Base-by-base conservation (phyloP, 768 basidiomycete genomes). In the Panus rudis region DNA sequence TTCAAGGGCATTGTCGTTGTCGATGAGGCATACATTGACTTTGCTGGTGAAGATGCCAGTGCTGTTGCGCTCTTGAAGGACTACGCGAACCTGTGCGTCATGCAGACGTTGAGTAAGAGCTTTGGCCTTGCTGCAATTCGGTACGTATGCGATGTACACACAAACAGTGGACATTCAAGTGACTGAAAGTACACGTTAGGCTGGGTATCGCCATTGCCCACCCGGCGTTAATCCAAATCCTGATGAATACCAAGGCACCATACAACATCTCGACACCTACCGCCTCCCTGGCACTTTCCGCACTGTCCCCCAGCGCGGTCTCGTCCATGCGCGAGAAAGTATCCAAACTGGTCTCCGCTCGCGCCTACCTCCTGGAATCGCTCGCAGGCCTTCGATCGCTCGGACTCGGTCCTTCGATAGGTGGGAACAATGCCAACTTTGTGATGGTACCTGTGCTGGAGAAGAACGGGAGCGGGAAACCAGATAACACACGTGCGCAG, bases 11-110 rank as follows among this genome's bases (percentile, higher is more conserved):
- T 99, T 48, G 82, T 97, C 28, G 74, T 94, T 22, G 82, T 98
- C 4, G 96, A 99, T 57, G 96, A 99, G 62, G 96, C 96, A 0
- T 98, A 99, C 64, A 86, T 98, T 58, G 96, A 99, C 61, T 99
- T 98, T 55, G 78, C 86, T 0, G 72, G 72, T 0, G 60, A 70
- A 7, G 70, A 68, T 14, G 63, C 71, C 22, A 85, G 81, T 32
- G 87, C 90, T 0, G 79, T 73, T 12, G 67, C 73, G 3, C 68
- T 98, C 20, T 70, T 96, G 41, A 70, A 78, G 45, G 77, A 88
- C 37, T 98, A 88, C 57, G 78, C 77, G 8, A 99, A 99, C 56
- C 52, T 99, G 11, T 84, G 86, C 55, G 91, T 99, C n/a, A 79
- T 90, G 72, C 96, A 99, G 59, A 98, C 96, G 2, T 66, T 98